Conservation (phyloP, 768 basidiomycete species). For the Suillus bovinus region DNA sequence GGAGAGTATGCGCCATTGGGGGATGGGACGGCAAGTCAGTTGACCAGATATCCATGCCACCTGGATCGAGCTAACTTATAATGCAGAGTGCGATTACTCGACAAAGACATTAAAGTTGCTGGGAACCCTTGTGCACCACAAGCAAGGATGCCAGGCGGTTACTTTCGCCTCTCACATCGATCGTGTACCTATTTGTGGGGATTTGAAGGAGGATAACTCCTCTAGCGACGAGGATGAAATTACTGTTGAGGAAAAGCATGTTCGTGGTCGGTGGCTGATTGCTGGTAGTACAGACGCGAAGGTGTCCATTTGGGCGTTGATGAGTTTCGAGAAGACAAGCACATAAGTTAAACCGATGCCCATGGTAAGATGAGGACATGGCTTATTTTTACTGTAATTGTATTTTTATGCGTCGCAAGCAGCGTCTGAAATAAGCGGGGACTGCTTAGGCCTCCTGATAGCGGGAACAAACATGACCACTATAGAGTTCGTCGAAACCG, state of each 20-base stretch:
- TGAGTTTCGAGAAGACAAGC: conserved; percentile 44
- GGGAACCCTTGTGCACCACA: conserved; percentile 84
- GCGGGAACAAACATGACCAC: too few relatives aligned
- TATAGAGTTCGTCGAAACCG: too few relatives aligned
- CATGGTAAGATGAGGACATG: not conserved
- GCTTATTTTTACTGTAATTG: not conserved
- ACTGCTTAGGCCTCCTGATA: too few relatives aligned
- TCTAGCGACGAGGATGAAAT: conserved; percentile 53
- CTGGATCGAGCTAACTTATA: not conserved
- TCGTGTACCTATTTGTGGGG: conserved; percentile 6
- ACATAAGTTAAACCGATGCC: not conserved
- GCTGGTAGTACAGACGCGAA: conserved; percentile 68
- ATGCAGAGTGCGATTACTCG: conserved; percentile 76
- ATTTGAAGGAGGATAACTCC: conserved; percentile 37
- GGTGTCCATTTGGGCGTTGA: conserved; percentile 71
- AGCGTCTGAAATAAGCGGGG: not conserved
- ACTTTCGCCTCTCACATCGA: conserved; percentile 55
- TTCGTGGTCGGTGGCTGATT: conserved; percentile 60
- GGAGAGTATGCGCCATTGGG: conserved; percentile 80
- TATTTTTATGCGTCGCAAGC: not conserved
- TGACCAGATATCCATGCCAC: not conserved
- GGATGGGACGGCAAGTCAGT: conserved; percentile 94
- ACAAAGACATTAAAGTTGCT: conserved; percentile 79
- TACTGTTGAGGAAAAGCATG: conserved; percentile 41
- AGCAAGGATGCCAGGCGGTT: conserved; percentile 70